Evolutionary conservation across 192 early-diverging fungal species (phyloP).

Genomic region (Coemansia sp.): DNA sequence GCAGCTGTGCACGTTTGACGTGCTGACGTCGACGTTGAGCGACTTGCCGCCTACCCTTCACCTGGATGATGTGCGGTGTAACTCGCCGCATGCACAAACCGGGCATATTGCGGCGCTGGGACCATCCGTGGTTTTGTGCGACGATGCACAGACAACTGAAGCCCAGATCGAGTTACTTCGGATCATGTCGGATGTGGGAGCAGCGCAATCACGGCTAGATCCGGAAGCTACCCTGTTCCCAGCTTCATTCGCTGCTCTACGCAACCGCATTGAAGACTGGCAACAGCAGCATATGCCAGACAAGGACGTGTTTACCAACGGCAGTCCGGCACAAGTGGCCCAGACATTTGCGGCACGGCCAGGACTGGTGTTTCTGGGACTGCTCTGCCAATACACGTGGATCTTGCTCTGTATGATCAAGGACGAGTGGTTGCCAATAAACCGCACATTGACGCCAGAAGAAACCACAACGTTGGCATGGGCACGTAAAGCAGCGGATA

Average conservation of each 20-base stretch:
- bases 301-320: slow-evolving; percentile 18
- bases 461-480: slow-evolving; percentile 26
- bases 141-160: slow-evolving; percentile 24
- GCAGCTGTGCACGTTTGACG: slow-evolving; percentile 47
- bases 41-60: slow-evolving; percentile 37
- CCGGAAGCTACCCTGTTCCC: slow-evolving; percentile 30
- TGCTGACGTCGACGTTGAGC: slow-evolving; percentile 35
- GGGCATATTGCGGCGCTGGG: slow-evolving; percentile 21
- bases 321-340: slow-evolving; percentile 14
- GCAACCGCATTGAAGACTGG: slow-evolving; percentile 25
- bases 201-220: slow-evolving; percentile 26
- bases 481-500: slow-evolving; percentile 27
- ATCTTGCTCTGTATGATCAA: slow-evolving; percentile 46
- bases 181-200: slow-evolving; percentile 41
- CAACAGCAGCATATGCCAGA: slow-evolving; percentile 20
- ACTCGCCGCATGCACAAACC: slow-evolving; percentile 21
- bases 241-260: slow-evolving; percentile 10
- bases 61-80: slow-evolving; percentile 35
- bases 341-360: slow-evolving; percentile 8
- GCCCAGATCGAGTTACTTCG: slow-evolving; percentile 35
- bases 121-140: slow-evolving; percentile 38
- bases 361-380: slow-evolving; percentile 22
- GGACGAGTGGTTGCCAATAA: slow-evolving; percentile 37
- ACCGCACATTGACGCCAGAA: slow-evolving; percentile 22
- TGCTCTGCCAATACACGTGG: slow-evolving; percentile 37